Base-by-base conservation (phyloP, 2,329 filamentous ascomycete species). In the Penicillium crustosum region DNA sequence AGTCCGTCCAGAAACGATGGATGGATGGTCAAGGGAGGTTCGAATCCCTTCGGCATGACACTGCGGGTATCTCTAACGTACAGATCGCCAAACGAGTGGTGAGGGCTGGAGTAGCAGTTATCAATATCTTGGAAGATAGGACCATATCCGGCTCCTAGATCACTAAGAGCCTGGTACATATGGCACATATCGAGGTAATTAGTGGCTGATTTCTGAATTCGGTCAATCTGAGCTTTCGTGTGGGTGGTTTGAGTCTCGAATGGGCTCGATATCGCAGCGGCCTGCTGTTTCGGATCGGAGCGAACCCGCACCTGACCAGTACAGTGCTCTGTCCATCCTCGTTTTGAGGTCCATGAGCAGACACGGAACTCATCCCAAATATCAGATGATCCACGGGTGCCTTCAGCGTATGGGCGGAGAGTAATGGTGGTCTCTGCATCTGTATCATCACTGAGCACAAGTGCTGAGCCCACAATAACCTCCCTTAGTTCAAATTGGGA, bases 381-480 rank as follows among this genome's bases (percentile, higher is more conserved):
- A 60, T 65, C 62, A 0, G 69, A 67, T 48, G 61, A 74, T 1
- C 70, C 70, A 15, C 76, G 68, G 0, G 73, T 76, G 4, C 77
- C 75, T 61, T 81, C 79, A 3, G 63, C 36, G 21, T 62, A 66
- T 6, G 65, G 54, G 71, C 73, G 62, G 7, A 84, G 74, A 19
- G 77, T 77, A 31, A 81, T 79, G 4, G 77, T 83, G 65, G 81
- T 78, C 65, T 84, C 82, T 2, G 80, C 68, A 52, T 82, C 79
- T 2, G 68, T 58, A 29, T 78, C 77, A 50, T 83, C 79, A 4
- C 74, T 73, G 3, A 83, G 71, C 5, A 82, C 73, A 17, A 83
- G 71, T 0, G 81, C 79, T 47, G 79, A 75, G 25, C 75, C 72
- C 42, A 83, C 76, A 4, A 71, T 70, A 5, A 83, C 72, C 51